Evolutionary conservation across 2,329 filamentous ascomycete genomes (phyloP).

Genomic region (Colletotrichum godetiae): DNA sequence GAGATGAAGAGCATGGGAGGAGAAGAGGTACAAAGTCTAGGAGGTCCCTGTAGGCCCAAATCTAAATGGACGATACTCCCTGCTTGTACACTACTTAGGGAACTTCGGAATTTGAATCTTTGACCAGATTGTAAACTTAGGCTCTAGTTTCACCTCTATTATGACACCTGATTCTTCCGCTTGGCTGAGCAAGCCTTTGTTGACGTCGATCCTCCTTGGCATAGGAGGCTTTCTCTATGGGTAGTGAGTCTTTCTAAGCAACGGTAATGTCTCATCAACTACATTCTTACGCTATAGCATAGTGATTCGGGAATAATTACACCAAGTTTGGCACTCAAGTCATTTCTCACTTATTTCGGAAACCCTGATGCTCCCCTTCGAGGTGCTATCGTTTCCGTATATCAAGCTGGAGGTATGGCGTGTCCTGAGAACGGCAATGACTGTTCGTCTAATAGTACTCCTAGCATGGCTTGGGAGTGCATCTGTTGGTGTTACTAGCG

Average conservation of each 20-base stretch:
- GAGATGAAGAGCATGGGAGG: no score
- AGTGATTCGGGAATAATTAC: slow-evolving; percentile 56
- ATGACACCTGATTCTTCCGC: slow-evolving; percentile 24
- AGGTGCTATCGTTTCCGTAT: slow-evolving; percentile 53
- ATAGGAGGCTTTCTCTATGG: slow-evolving; percentile 55
- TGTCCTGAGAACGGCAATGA: background rate
- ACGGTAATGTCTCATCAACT: background rate
- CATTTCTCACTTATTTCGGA: slow-evolving; percentile 49
- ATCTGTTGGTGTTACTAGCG: slow-evolving; percentile 51
- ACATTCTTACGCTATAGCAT: background rate
- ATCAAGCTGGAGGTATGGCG: slow-evolving; percentile 49
- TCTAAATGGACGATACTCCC: background rate
- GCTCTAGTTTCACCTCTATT: background rate
- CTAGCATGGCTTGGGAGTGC: slow-evolving; percentile 53
- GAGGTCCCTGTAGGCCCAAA: background rate
- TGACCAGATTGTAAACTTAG: background rate
- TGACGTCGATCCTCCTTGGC: slow-evolving; percentile 52
- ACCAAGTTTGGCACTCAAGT: slow-evolving; percentile 49
- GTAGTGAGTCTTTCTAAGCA: slow-evolving; percentile 41
- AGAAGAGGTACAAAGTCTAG: background rate
- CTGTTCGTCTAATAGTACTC: background rate
- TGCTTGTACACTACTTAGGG: background rate
- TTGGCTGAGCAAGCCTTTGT: slow-evolving; percentile 51
- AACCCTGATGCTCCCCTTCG: slow-evolving; percentile 47
- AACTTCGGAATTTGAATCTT: background rate